Percentiles rank a stretch among this genome's conserved stretches.
These are phyloP conservation scores for Didymosphaeria variabile DNA, from an alignment of 2,329 filamentous ascomycete genomes.

Conservation along the genomic window DNA sequence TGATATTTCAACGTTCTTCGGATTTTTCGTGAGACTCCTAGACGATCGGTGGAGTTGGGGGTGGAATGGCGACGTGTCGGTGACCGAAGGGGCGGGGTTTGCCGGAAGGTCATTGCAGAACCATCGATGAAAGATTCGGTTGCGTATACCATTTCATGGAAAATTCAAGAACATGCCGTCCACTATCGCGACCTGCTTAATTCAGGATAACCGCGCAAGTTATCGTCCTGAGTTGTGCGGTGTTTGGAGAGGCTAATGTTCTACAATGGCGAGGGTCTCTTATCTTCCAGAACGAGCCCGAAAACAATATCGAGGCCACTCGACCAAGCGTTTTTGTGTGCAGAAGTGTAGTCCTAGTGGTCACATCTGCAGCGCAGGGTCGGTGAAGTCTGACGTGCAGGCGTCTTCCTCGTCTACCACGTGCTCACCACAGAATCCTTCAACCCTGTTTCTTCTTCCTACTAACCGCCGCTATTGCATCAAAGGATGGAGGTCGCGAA, in stretches of 20 bases:
- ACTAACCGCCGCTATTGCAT: neutral
- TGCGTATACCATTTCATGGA: neutral
- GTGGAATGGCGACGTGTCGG: slow-evolving; percentile 1
- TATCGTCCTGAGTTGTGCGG: too few relatives aligned
- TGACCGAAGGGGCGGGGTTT: slow-evolving; percentile 6
- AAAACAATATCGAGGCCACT: neutral
- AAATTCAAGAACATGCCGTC: neutral
- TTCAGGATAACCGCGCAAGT: neutral
- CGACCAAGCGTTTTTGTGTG: neutral
- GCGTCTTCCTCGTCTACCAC: neutral
- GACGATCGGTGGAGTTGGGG: neutral
- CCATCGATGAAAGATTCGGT: neutral
- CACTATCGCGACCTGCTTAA: neutral
- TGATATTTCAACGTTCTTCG: neutral
- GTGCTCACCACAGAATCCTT: neutral
- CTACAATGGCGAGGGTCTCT: neutral
- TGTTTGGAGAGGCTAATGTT: too few relatives aligned
- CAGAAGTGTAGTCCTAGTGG: neutral
- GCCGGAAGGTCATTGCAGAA: neutral
- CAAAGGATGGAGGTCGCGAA: neutral
- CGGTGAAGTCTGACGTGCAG: neutral
- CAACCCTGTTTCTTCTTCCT: neutral
- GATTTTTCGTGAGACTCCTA: neutral
- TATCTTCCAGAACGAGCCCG: neutral
- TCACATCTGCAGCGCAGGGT: neutral